These are phyloP conservation scores for Colletotrichum sp. DNA, from an alignment of 2,329 filamentous ascomycete species.

Conservation along the genomic window DNA sequence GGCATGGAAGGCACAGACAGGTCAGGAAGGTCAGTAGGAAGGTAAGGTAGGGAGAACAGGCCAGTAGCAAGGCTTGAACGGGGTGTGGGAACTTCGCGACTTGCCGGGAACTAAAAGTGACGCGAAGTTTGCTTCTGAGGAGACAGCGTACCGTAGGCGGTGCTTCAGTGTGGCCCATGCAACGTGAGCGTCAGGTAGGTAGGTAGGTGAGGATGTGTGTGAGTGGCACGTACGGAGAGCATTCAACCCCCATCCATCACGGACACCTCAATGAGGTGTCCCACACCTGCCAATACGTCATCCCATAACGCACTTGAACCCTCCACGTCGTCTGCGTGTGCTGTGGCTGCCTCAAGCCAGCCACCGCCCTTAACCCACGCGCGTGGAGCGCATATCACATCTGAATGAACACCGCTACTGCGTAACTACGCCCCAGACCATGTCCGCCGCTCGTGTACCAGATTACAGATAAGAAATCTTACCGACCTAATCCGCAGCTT, in stretches of 20 bases:
- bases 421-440: background rate
- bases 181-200: background rate
- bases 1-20: background rate
- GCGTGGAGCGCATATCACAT: background rate
- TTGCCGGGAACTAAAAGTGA: constrained; percentile 13
- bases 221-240: background rate
- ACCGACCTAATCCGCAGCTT: background rate
- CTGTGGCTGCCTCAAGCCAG: background rate
- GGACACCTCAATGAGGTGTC: background rate
- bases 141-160: background rate
- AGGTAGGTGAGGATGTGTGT: background rate
- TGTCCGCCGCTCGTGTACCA: background rate
- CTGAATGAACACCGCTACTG: background rate
- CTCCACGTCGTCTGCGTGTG: background rate
- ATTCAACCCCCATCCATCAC: background rate
- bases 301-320: background rate
- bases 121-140: background rate
- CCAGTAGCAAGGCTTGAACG: background rate
- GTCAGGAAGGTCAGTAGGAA: background rate
- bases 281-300: background rate
- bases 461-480: background rate
- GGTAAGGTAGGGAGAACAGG: background rate
- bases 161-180: constrained; percentile 3
- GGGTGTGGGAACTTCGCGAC: constrained; percentile 11
- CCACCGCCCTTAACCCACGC: background rate